A percentile compares a stretch with the other conserved stretches of the same genome.
phyloP scores from a whole-genome alignment of 257 asterid species.

The Solanum neorickii region DNA sequence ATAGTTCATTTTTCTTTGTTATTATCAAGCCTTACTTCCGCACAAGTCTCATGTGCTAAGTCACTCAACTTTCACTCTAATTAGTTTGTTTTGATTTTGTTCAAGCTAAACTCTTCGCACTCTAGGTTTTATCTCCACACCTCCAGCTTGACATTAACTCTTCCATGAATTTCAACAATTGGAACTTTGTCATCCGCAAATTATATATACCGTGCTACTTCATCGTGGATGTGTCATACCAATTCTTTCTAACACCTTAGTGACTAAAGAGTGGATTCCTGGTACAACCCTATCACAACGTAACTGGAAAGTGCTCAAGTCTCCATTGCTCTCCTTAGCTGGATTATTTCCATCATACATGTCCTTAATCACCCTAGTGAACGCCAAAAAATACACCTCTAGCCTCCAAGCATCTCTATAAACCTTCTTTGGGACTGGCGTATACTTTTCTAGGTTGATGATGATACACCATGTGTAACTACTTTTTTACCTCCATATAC shows the following conservation, averaged over 20 bases:
- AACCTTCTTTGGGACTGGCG: neutral
- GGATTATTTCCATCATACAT: neutral
- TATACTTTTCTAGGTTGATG: neutral
- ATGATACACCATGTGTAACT: neutral
- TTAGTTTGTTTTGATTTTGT: neutral
- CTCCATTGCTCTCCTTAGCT: neutral
- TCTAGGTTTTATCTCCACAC: neutral
- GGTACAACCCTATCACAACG: neutral
- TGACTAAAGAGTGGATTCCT: neutral
- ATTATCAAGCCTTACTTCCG: neutral
- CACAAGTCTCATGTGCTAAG: neutral
- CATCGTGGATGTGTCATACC: neutral
- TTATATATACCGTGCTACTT: neutral
- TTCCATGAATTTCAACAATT: no score
- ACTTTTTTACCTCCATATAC: neutral
- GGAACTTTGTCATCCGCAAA: neutral
- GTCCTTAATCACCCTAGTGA: neutral
- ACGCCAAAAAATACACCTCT: neutral
- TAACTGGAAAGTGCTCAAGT: neutral
- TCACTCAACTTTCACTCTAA: neutral
- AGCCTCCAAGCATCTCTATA: neutral
- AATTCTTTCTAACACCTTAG: neutral
- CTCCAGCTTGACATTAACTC: neutral
- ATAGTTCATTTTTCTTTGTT: neutral
- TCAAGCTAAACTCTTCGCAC: neutral